Evolutionary conservation across 2,329 filamentous ascomycete genomes (phyloP), one percentile per base, ranked within the genome.

Genomic region (Ceratocystiopsis sp.): DNA sequence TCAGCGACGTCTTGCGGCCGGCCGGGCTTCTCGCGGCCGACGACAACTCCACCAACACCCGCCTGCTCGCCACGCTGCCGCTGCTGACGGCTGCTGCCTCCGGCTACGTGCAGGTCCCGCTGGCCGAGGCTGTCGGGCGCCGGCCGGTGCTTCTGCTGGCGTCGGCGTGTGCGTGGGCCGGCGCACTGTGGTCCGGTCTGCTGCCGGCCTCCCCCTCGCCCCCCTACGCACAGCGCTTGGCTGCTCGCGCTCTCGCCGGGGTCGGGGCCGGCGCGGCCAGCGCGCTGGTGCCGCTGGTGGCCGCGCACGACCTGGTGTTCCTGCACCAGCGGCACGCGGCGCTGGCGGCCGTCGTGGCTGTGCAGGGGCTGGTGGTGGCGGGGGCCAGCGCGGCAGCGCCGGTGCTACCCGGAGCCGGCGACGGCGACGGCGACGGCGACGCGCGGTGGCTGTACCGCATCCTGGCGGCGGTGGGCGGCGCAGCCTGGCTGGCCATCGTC

Each of bases 391-490:
- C 56, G 2, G 50, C 51, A 1, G 44, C 52, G 14, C 59, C 55
- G 4, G 53, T 52, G 25, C 50, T 61, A 32, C 57, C 56, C 1
- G 54, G 54, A 7, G 50, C 54, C 18, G 33, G 9, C 15, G 33
- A 35, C 33, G 19, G 19, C 13, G 51, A 50, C 18, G 33, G 9
- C 15, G 33, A 35, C 33, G 19, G 19, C 13, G 51, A 50, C 40
- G 61, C 59, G 60, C 53, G 60, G 18, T 58, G 50, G 50, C 48
- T 63, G 15, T 62, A 63, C 48, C 58, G 49, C 35, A 53, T 57
- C 35, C 57, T 57, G 2, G 57, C 57, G 1, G 53, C 50, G 7
- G 44, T 54, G 8, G 57, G 55, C 5, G 46, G 57, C 11, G 37
- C 56, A 0, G 55, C 59, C 3, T 62, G 59, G 59, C 37, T 61